phyloP scores from a whole-genome alignment of 2,329 filamentous ascomycete species.

The Monosporascus sp. region DNA sequence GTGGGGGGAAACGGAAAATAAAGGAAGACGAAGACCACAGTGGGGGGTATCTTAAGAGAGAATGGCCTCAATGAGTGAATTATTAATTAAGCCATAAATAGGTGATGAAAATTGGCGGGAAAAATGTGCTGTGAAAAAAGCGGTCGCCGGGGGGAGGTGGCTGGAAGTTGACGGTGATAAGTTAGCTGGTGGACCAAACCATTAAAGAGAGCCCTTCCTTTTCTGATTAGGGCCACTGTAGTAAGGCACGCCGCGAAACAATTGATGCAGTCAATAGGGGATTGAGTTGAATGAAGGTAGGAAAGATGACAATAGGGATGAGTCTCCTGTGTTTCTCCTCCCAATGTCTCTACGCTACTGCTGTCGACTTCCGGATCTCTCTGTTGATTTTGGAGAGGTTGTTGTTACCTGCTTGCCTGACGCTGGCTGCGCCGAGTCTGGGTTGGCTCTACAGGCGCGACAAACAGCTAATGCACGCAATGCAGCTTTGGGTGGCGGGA shows the following conservation, averaged over 20 bases:
- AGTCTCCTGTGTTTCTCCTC: background rate
- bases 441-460: background rate
- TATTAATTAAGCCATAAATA: background rate
- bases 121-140: background rate
- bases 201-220: background rate
- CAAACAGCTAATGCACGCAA: background rate
- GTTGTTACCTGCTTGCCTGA: too few relatives aligned
- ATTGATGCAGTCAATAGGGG: background rate
- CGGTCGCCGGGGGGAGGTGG: background rate
- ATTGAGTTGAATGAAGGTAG: background rate
- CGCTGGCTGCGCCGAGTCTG: background rate
- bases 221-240: background rate
- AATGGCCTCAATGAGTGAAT: background rate
- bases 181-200: background rate
- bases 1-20: background rate
- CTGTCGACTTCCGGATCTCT: too few relatives aligned
- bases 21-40: background rate
- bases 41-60: background rate
- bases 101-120: background rate
- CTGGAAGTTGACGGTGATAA: background rate
- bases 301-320: background rate
- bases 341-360: too few relatives aligned
- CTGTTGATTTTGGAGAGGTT: too few relatives aligned
- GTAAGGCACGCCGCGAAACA: background rate
- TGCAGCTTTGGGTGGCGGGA: background rate